A percentile compares a stretch with the other conserved stretches of the same genome.
phyloP scores from a whole-genome alignment of 768 basidiomycete species.

The Clavulina sp. region DNA sequence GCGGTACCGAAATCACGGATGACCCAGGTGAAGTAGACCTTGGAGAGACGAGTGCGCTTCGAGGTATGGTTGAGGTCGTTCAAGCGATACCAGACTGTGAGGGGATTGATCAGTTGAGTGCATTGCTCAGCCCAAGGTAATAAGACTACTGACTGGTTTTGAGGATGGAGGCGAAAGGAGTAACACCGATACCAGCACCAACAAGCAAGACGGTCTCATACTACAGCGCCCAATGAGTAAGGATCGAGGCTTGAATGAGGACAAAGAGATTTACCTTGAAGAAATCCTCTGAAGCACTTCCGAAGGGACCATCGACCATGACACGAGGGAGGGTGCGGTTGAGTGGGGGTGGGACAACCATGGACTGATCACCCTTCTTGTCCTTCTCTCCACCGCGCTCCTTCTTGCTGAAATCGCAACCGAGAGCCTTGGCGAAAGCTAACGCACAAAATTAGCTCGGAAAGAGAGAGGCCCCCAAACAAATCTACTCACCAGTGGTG shows the following conservation, averaged over 20 bases:
- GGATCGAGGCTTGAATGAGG: neutral
- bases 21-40: conserved; percentile 92
- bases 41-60: conserved; percentile 67
- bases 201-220: conserved; percentile 80
- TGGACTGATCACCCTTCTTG: conserved; percentile 29
- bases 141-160: conserved; percentile 19
- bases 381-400: conserved; percentile 24
- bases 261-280: conserved; percentile 29
- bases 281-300: conserved; percentile 81
- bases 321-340: conserved; percentile 69
- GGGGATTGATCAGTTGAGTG: conserved; percentile 41
- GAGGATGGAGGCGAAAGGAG: conserved; percentile 78
- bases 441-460: neutral
- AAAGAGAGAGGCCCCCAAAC: neutral
- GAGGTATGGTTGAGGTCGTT: conserved; percentile 55
- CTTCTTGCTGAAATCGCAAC: conserved; percentile 57
- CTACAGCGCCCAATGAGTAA: conserved; percentile 1
- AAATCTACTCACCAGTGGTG: conserved; percentile 26
- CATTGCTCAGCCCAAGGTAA: conserved; percentile 9
- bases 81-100: conserved; percentile 80
- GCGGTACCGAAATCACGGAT: conserved; percentile 82
- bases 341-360: conserved; percentile 45
- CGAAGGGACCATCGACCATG: conserved; percentile 95
- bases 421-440: conserved; percentile 61
- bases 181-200: conserved; percentile 92